phyloP scores from a whole-genome alignment of 352 stramenopile genomes.

The Phytophthora capsici region DNA sequence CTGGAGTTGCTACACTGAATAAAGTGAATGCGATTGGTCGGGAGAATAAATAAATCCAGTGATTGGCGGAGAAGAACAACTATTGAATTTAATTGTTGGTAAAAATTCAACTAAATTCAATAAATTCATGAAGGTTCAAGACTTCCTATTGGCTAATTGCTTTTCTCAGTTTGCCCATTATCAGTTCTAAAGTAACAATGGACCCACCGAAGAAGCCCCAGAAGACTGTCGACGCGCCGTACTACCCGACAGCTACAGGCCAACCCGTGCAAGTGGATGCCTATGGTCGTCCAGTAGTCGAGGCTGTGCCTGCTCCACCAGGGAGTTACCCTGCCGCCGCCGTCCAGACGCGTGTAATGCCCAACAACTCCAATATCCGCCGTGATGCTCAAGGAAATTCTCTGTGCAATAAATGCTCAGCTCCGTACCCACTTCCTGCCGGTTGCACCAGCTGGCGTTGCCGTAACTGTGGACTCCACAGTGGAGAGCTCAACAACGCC shows the following conservation, averaged over 20 bases:
- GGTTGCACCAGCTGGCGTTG: constrained; percentile 81
- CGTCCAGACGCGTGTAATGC: constrained; percentile 40
- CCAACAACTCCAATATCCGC: constrained; percentile 76
- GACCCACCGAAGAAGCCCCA: constrained; percentile 34
- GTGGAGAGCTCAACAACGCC: constrained; percentile 81
- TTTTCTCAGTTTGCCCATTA: constrained; percentile 15
- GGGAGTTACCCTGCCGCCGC: constrained; percentile 15
- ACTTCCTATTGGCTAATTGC: constrained; percentile 6
- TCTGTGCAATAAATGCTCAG: constrained; percentile 76
- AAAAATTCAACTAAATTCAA: no score
- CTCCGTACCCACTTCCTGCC: constrained; percentile 71
- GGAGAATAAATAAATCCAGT: no score
- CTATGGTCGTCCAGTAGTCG: constrained; percentile 57
- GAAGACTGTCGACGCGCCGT: constrained; percentile 27
- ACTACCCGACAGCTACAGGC: constrained; percentile 35
- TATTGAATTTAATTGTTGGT: no score
- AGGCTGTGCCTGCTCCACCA: constrained; percentile 38
- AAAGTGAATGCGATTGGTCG: no score
- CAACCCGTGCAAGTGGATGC: constrained; percentile 50
- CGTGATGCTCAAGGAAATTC: constrained; percentile 72
- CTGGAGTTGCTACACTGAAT: no score
- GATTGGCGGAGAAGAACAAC: not conserved
- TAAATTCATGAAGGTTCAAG: no score
- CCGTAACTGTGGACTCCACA: constrained; percentile 70
- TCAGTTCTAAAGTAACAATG: constrained; percentile 28